Conservation (phyloP, 768 basidiomycete species). For the Serendipita indica region DNA sequence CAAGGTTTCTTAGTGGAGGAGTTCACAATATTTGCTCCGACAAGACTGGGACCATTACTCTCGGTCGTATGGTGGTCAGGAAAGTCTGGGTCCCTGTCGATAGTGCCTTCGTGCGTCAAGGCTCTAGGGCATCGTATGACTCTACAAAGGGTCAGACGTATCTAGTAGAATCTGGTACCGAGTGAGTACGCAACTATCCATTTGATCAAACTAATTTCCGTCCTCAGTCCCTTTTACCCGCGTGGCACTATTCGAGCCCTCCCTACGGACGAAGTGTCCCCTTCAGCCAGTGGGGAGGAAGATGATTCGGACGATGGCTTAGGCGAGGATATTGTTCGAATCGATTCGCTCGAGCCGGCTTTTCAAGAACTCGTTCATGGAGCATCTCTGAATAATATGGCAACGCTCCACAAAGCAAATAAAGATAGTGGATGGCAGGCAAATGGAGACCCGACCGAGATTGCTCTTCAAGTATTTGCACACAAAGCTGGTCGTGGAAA, state of each 20-base stretch:
- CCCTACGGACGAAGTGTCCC: background rate
- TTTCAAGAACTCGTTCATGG: background rate
- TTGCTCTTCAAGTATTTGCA: slow-evolving; percentile 41
- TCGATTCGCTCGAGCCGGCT: background rate
- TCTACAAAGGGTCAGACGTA: background rate
- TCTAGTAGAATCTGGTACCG: background rate
- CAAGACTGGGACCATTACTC: slow-evolving; percentile 44
- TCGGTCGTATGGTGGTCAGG: slow-evolving; percentile 26
- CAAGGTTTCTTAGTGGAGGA: slow-evolving; percentile 24
- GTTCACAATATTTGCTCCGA: slow-evolving; percentile 44
- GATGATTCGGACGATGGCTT: background rate
- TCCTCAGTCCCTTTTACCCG: background rate
- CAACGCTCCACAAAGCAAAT: slow-evolving; percentile 21
- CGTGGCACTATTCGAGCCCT: background rate
- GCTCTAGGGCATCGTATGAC: background rate
- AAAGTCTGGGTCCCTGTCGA: slow-evolving; percentile 19
- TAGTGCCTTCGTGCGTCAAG: background rate
- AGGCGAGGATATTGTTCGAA: background rate
- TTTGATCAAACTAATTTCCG: background rate
- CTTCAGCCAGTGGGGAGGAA: background rate
- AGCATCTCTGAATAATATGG: slow-evolving; percentile 9
- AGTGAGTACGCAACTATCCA: background rate
- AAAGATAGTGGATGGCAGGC: slow-evolving; percentile 29
- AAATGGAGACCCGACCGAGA: slow-evolving; percentile 41
- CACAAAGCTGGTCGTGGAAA: slow-evolving; percentile 32